A percentile compares a stretch with the other conserved stretches of the same genome.
These are phyloP conservation scores for Amylocarpus encephaloides DNA, from an alignment of 2,329 filamentous ascomycete species.

Conservation along the genomic window DNA sequence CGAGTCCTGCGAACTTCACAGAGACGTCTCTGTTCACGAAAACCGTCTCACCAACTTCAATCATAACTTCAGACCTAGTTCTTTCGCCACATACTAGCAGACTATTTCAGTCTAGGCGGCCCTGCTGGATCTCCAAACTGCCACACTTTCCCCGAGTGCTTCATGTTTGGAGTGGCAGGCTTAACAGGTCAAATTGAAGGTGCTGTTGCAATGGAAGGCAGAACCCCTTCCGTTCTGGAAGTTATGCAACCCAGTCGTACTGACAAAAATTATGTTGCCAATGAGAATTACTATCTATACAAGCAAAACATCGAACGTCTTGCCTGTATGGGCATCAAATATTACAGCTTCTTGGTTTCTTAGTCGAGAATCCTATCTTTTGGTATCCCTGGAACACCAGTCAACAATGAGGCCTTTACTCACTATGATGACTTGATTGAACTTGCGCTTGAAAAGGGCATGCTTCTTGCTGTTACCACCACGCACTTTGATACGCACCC, in stretches of 20 bases:
- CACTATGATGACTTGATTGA: conserved; percentile 49
- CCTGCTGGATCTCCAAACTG: not conserved
- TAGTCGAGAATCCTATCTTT: conserved; percentile 49
- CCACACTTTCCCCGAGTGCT: conserved; percentile 36
- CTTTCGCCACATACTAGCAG: conserved; percentile 2
- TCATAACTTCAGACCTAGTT: conserved; percentile 4
- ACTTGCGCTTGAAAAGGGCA: conserved; percentile 42
- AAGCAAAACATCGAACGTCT: conserved; percentile 49
- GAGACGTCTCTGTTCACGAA: conserved; percentile 1
- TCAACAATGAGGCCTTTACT: conserved; percentile 43
- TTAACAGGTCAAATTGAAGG: conserved; percentile 41
- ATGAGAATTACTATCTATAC: conserved; percentile 47
- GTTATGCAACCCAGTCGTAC: not conserved
- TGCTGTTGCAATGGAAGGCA: conserved; percentile 37
- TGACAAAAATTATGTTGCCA: conserved; percentile 34
- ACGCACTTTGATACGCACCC: conserved; percentile 44
- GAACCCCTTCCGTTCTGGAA: conserved; percentile 28
- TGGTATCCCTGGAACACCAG: conserved; percentile 40
- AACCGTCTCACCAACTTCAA: conserved; percentile 4
- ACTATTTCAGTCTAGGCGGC: not conserved
- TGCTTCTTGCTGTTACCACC: conserved; percentile 42
- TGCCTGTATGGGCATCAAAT: conserved; percentile 44
- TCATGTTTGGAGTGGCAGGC: conserved; percentile 42
- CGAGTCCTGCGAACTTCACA: not conserved
- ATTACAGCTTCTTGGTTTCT: conserved; percentile 46